phyloP scores from a whole-genome alignment of 2,329 filamentous ascomycete species.

The Byssothecium circinans region DNA sequence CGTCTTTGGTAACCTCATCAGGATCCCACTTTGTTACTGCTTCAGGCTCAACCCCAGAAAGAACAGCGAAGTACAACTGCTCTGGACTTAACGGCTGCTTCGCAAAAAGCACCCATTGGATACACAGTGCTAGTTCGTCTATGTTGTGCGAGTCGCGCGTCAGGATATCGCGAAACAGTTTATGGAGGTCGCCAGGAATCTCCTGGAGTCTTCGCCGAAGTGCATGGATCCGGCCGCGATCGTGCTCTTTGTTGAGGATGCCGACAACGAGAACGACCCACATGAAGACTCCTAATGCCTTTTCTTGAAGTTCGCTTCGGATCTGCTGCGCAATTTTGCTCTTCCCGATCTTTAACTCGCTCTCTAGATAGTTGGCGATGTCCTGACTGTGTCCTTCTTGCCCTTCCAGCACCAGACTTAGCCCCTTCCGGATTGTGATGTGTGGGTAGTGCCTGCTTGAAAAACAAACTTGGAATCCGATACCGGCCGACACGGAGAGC shows the following conservation, averaged over 20 bases:
- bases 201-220: constrained; percentile 6
- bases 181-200: constrained; percentile 7
- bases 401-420: constrained; percentile 37
- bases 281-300: constrained; percentile 47
- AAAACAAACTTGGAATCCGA: constrained; percentile 44
- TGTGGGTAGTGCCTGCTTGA: constrained; percentile 54
- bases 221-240: constrained; percentile 19
- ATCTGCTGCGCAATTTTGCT: constrained; percentile 16
- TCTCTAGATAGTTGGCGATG: constrained; percentile 24
- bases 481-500: constrained; percentile 4
- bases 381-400: constrained; percentile 40
- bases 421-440: constrained; percentile 35
- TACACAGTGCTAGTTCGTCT: constrained; percentile 5
- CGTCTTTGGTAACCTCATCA: constrained; percentile 9
- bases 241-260: constrained; percentile 49
- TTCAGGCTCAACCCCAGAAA: constrained; percentile 6
- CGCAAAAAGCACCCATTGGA: constrained; percentile 11
- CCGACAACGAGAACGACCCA: constrained; percentile 51
- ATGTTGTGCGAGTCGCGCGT: constrained; percentile 5
- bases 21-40: constrained; percentile 28
- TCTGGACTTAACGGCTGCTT: constrained; percentile 8
- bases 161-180: constrained; percentile 9
- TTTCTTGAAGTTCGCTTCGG: constrained; percentile 32
- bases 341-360: constrained; percentile 16
- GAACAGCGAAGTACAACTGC: constrained; percentile 13